A percentile compares a stretch with the other conserved stretches of the same genome.
These are phyloP conservation scores for Colletotrichum lindemuthianum DNA, from an alignment of 2,329 filamentous ascomycete species.

Conservation along the genomic window DNA sequence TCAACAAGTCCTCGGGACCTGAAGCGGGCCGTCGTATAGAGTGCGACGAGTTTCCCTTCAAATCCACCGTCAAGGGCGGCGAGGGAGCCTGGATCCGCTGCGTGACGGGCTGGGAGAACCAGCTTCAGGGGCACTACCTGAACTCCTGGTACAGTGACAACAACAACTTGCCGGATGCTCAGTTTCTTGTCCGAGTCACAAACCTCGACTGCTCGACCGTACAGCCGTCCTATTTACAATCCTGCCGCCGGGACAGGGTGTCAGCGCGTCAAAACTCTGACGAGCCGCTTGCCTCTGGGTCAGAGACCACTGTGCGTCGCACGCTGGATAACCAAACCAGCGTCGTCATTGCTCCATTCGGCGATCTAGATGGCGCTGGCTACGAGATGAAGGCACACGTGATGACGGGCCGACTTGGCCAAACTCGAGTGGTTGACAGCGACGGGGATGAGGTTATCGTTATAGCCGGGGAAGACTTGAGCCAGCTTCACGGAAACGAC, in stretches of 20 bases:
- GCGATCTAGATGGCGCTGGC: not conserved
- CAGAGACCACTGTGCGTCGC: not conserved
- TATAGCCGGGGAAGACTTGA: not conserved
- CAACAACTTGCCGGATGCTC: slow-evolving; percentile 1
- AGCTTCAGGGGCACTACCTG: slow-evolving; percentile 6
- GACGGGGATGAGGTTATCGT: slow-evolving; percentile 1
- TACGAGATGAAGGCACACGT: not conserved
- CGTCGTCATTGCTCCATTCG: not conserved
- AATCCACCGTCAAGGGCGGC: slow-evolving; percentile 3
- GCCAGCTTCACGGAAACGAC: not conserved
- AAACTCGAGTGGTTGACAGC: slow-evolving; percentile 1
- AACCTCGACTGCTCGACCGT: slow-evolving; percentile 8
- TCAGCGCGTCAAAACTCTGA: not conserved
- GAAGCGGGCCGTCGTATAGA: slow-evolving; percentile 3
- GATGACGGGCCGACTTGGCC: not conserved
- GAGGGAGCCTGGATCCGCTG: slow-evolving; percentile 2
- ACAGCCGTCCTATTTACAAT: not conserved
- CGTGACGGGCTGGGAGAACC: slow-evolving; percentile 10
- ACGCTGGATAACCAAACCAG: slow-evolving; percentile 8
- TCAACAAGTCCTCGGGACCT: not conserved
- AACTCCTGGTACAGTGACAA: slow-evolving; percentile 1
- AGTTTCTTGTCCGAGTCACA: slow-evolving; percentile 3
- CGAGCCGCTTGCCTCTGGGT: not conserved
- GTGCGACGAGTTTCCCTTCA: slow-evolving; percentile 5
- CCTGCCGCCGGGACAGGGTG: not conserved